Evolutionary conservation across 1,284 basidiomycete genomes (phyloP).

Genomic region (Apiotrichum sp.): DNA sequence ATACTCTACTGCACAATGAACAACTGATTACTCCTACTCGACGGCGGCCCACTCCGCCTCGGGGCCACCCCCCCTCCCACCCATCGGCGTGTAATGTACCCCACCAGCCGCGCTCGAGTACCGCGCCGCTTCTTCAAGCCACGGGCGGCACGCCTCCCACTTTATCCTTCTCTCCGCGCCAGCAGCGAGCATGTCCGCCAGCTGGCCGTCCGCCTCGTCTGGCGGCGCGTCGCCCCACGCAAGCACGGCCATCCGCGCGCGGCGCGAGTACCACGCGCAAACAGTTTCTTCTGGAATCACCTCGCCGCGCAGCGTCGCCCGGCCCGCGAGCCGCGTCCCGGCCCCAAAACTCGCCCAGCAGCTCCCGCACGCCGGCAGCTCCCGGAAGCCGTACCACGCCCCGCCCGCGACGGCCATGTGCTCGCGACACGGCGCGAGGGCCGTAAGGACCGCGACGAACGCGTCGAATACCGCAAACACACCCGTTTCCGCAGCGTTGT

Average conservation of each 20-base stretch:
- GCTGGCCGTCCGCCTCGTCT: not conserved
- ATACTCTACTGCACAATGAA: too few species aligned
- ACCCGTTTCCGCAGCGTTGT: not conserved
- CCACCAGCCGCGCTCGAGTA: too few species aligned
- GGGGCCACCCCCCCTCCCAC: too few species aligned
- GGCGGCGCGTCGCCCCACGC: not conserved
- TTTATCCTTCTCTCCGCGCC: not conserved
- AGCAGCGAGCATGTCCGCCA: not conserved
- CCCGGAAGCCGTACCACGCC: constrained; percentile 1
- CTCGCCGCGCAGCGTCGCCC: not conserved
- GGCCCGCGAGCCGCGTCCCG: not conserved
- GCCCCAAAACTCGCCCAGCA: constrained; percentile 1
- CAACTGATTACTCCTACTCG: too few species aligned
- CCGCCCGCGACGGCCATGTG: not conserved
- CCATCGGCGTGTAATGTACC: too few species aligned
- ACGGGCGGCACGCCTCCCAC: not conserved
- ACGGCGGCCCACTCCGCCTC: too few species aligned
- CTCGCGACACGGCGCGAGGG: not conserved
- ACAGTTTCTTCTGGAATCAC: not conserved
- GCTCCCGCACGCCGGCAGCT: not conserved
- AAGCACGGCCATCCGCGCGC: not conserved
- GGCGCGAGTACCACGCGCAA: not conserved
- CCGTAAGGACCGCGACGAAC: not conserved
- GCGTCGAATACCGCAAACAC: not conserved
- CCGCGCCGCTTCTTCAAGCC: too few species aligned